Percentiles rank a stretch among this genome's conserved stretches.
These are phyloP conservation scores for Quillaja saponaria DNA, from an alignment of 306 rosid genomes.

Conservation along the genomic window DNA sequence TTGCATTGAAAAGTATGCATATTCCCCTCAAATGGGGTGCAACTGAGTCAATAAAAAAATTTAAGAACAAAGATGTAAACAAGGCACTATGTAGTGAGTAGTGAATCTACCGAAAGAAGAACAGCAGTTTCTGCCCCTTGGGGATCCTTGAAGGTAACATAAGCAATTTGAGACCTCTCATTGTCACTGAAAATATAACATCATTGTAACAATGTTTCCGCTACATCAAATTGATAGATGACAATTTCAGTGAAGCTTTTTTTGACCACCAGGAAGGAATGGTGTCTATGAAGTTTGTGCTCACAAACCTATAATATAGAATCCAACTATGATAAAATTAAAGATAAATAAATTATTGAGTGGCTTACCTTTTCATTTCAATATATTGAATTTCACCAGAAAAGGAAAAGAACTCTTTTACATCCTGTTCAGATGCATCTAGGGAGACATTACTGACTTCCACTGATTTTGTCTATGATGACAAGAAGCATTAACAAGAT, in stretches of 20 bases:
- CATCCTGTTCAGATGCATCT: conserved; percentile 47
- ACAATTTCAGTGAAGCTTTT: neutral
- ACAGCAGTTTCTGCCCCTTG: conserved; percentile 66
- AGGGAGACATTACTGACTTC: conserved; percentile 56
- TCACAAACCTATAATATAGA: neutral
- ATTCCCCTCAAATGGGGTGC: neutral
- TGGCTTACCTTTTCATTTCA: conserved; percentile 46
- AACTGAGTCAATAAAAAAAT: neutral
- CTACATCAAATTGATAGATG: neutral
- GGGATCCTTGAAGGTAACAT: conserved; percentile 60
- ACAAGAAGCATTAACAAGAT: neutral
- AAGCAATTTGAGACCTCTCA: conserved; percentile 49
- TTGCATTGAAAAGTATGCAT: neutral
- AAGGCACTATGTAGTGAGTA: conserved; percentile 21
- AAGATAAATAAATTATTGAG: neutral
- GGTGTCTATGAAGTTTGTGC: neutral
- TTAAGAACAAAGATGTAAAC: neutral
- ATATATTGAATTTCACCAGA: conserved; percentile 55
- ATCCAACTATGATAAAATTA: neutral
- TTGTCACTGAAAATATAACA: conserved; percentile 34
- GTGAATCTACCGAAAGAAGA: conserved; percentile 62
- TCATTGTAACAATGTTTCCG: neutral
- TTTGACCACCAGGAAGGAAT: neutral
- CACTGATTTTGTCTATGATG: conserved; percentile 48
- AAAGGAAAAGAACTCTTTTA: conserved; percentile 62